phyloP scores from a whole-genome alignment of 2,329 filamentous ascomycete species.

The Ceratocystis cubensis region DNA sequence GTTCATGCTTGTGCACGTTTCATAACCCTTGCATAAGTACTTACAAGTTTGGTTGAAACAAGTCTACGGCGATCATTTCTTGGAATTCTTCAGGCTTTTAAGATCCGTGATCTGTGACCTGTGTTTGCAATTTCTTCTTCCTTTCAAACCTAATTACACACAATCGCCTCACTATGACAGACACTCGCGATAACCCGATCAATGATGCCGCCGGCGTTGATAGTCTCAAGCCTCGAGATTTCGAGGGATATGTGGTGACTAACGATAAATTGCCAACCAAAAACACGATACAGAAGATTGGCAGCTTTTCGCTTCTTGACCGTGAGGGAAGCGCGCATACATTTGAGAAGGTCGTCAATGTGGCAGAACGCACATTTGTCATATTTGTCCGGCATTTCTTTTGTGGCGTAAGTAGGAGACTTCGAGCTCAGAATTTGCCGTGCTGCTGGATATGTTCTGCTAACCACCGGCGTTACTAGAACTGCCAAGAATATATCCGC shows the following conservation, averaged over 20 bases:
- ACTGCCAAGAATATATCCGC: conserved; percentile 63
- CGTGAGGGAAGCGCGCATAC: conserved; percentile 44
- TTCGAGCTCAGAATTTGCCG: background rate
- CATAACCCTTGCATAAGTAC: background rate
- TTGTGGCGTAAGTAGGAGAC: conserved; percentile 50
- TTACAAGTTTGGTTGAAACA: background rate
- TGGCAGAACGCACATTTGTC: conserved; percentile 47
- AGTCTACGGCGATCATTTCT: background rate
- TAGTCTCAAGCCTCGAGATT: conserved; percentile 37
- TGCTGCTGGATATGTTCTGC: background rate
- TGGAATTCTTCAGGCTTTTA: background rate
- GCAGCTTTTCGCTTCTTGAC: conserved; percentile 48
- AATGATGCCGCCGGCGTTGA: conserved; percentile 26
- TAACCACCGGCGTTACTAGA: conserved; percentile 33
- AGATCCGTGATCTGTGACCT: background rate
- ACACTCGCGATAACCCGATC: background rate
- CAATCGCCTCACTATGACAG: background rate
- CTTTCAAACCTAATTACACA: background rate
- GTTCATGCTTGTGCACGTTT: background rate
- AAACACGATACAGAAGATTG: conserved; percentile 39
- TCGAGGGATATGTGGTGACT: conserved; percentile 43
- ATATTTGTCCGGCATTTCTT: conserved; percentile 72
- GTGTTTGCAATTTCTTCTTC: too few relatives aligned
- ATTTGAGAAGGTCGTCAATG: conserved; percentile 51
- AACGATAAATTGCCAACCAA: conserved; percentile 43